Percentiles rank a stretch among this genome's conserved stretches.
Conservation (phyloP, 345 rosid genomes). For the Linum usitatissimum region DNA sequence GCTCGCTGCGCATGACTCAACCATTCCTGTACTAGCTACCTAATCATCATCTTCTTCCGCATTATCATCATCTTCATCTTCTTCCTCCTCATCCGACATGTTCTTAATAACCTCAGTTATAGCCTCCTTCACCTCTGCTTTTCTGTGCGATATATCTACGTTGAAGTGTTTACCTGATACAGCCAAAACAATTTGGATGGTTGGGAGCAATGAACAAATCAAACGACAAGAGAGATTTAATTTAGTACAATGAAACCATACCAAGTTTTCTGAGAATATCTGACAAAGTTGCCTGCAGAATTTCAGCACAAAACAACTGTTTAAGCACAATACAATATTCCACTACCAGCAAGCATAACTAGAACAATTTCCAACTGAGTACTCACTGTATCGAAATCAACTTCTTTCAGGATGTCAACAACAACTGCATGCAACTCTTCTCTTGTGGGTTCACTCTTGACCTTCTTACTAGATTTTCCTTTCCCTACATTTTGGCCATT, state of each 20-base stretch:
- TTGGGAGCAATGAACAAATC: conserved; percentile 4
- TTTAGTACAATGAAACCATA: conserved; percentile 18
- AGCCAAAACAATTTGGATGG: conserved; percentile 7
- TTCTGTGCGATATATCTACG: conserved; percentile 62
- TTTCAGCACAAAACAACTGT: background rate
- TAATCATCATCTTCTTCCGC: conserved; percentile 41
- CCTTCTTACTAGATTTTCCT: conserved; percentile 54
- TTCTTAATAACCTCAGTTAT: conserved; percentile 80
- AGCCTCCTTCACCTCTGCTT: conserved; percentile 82
- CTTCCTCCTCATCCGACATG: conserved; percentile 85
- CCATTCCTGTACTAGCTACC: conserved; percentile 11
- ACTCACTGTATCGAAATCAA: conserved; percentile 92
- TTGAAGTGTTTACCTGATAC: conserved; percentile 59
- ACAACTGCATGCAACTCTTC: conserved; percentile 85
- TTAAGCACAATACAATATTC: conserved; percentile 5
- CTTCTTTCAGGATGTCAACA: conserved; percentile 74
- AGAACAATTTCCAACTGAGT: conserved; percentile 3
- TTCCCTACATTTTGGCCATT: conserved; percentile 30
- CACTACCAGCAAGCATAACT: conserved; percentile 2
- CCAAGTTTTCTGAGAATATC: conserved; percentile 82
- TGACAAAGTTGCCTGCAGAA: conserved; percentile 75
- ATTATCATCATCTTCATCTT: conserved; percentile 41
- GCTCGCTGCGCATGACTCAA: background rate
- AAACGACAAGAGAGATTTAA: background rate
- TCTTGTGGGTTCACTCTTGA: conserved; percentile 62